Evolutionary conservation across 83 land plant species (phyloP).

Genomic region (Isoetes engelmannii): DNA sequence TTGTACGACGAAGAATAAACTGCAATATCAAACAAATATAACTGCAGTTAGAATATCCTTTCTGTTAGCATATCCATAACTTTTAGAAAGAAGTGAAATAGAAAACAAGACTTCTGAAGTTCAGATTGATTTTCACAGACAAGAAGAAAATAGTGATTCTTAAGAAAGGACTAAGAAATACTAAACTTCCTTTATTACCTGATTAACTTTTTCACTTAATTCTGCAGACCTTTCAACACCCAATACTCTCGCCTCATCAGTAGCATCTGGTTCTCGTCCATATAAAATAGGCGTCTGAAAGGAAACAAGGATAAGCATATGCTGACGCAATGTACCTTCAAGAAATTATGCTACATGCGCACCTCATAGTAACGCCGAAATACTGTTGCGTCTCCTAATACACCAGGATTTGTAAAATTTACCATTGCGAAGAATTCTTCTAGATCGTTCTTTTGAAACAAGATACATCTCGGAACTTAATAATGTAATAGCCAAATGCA

Average conservation of each 20-base stretch:
- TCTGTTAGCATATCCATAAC: not conserved
- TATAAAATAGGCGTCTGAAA: conserved; percentile 65
- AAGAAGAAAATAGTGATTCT: not conserved
- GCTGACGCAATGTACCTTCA: not conserved
- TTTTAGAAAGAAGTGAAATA: not conserved
- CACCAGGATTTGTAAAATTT: conserved; percentile 95
- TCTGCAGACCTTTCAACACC: conserved; percentile 72
- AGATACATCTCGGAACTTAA: not conserved
- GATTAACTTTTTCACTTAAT: conserved; percentile 91
- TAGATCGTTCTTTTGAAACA: conserved; percentile 74
- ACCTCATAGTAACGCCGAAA: conserved; percentile 94
- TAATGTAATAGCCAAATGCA: not conserved
- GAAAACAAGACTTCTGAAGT: not conserved
- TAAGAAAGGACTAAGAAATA: not conserved
- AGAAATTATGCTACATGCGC: conserved; percentile 9
- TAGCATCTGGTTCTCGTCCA: conserved; percentile 93
- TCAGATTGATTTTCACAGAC: not conserved
- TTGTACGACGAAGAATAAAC: conserved; percentile 92
- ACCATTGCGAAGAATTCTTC: conserved; percentile 98
- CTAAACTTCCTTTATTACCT: conserved; percentile 36
- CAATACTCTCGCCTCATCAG: conserved; percentile 59
- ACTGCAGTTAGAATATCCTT: not conserved
- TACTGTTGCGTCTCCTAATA: conserved; percentile 71
- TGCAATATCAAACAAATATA: conserved; percentile 27
- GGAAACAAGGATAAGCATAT: conserved; percentile 1